Percentiles rank a stretch among this genome's conserved stretches.
phyloP scores from a whole-genome alignment of 2,329 filamentous ascomycete species.

The Sarocladiaceae sp. region DNA sequence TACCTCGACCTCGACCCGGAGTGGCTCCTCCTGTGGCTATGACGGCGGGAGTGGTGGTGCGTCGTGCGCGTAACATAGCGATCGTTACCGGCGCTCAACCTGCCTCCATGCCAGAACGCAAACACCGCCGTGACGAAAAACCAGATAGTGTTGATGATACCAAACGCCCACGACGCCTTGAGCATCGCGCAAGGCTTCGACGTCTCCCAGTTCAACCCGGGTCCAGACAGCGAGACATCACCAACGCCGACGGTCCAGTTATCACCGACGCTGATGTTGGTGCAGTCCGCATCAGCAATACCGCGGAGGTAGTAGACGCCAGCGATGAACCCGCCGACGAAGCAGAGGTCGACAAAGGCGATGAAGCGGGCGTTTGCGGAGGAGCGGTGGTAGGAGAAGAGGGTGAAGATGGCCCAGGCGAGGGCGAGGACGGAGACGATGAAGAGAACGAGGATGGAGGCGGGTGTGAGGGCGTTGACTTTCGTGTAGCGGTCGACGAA shows the following conservation, averaged over 20 bases:
- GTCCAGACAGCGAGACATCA: conserved; percentile 48
- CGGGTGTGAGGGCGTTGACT: conserved; percentile 52
- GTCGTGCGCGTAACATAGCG: conserved; percentile 14
- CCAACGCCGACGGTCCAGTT: conserved; percentile 55
- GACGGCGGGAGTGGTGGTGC: conserved; percentile 8
- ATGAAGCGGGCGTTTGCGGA: conserved; percentile 56
- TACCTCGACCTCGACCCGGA: conserved; percentile 26
- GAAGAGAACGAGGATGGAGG: conserved; percentile 60
- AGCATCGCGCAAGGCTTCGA: conserved; percentile 86
- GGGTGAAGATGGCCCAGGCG: conserved; percentile 58
- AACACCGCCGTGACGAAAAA: conserved; percentile 73
- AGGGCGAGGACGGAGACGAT: conserved; percentile 58
- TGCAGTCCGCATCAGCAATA: conserved; percentile 61
- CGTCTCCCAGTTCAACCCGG: conserved; percentile 38
- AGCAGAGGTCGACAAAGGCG: conserved; percentile 51
- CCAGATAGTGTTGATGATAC: conserved; percentile 79
- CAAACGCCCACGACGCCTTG: conserved; percentile 83
- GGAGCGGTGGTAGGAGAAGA: conserved; percentile 61
- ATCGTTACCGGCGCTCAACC: conserved; percentile 26
- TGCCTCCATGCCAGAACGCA: conserved; percentile 52
- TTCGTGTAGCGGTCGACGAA: conserved; percentile 56
- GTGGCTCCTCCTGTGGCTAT: conserved; percentile 27
- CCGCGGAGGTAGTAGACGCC: conserved; percentile 53
- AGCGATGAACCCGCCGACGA: conserved; percentile 59
- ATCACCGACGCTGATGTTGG: conserved; percentile 50